These are phyloP conservation scores for Penicillium brasilianum DNA, from an alignment of 2,329 filamentous ascomycete genomes.

Conservation along the genomic window DNA sequence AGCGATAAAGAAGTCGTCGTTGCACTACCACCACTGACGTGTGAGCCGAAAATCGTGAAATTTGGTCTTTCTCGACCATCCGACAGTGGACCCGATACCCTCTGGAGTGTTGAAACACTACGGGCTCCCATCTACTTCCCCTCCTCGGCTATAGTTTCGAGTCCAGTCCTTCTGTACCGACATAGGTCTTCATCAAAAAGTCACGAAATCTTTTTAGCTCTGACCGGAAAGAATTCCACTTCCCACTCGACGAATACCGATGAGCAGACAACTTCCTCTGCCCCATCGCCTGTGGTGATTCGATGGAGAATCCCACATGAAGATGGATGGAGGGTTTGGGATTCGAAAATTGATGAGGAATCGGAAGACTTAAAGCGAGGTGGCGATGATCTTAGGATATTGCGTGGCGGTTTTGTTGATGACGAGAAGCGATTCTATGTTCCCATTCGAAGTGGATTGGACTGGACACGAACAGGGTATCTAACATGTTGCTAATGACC, in stretches of 20 bases:
- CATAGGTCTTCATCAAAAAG: background rate
- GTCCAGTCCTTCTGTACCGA: background rate
- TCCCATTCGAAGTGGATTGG: slow-evolving; percentile 5
- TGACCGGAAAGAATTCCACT: background rate
- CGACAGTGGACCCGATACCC: background rate
- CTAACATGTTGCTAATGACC: background rate
- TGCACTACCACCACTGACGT: background rate
- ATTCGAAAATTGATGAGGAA: background rate
- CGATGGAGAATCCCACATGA: background rate
- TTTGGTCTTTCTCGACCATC: background rate
- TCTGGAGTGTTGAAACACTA: background rate
- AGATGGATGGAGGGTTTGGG: background rate
- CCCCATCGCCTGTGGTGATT: background rate
- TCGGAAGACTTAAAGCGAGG: background rate
- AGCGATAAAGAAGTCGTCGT: background rate
- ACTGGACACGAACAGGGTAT: slow-evolving; percentile 8
- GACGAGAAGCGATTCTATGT: background rate
- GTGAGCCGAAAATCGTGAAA: background rate
- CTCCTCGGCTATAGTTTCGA: background rate
- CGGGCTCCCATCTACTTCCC: background rate
- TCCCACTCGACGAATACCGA: background rate
- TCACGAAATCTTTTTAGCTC: background rate
- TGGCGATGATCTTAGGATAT: background rate
- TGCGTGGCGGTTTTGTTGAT: background rate
- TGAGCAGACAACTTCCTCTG: background rate